Evolutionary conservation across 2,329 filamentous ascomycete genomes (phyloP).

Genomic region (Fusarium concolor): DNA sequence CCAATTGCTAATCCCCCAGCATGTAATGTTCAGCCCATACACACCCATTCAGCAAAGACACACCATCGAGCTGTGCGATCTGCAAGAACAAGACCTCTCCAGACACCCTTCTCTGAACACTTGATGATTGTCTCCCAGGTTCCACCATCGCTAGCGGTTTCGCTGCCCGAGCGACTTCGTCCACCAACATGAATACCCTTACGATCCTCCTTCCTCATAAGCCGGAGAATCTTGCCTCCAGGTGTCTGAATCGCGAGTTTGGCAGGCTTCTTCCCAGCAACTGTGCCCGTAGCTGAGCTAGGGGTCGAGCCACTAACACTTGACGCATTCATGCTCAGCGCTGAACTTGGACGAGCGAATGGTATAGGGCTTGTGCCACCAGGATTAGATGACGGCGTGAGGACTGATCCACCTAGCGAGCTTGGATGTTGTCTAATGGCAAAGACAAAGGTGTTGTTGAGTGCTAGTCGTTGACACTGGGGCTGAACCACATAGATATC

Average conservation of each 20-base stretch:
- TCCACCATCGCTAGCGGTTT: slow-evolving; percentile 74
- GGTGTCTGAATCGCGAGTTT: slow-evolving; percentile 96
- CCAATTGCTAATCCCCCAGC: slow-evolving; percentile 10
- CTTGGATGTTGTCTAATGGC: slow-evolving; percentile 90
- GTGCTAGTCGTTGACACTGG: slow-evolving; percentile 85
- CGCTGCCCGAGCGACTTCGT: slow-evolving; percentile 58
- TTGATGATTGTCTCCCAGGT: slow-evolving; percentile 94
- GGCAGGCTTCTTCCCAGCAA: slow-evolving; percentile 81
- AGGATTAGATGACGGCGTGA: slow-evolving; percentile 61
- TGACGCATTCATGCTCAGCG: slow-evolving; percentile 72
- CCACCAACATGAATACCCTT: slow-evolving; percentile 63
- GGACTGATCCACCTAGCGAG: slow-evolving; percentile 59
- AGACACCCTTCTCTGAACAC: slow-evolving; percentile 83
- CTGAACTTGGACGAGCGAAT: slow-evolving; percentile 69
- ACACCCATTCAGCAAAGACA: slow-evolving; percentile 90
- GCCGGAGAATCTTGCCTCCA: slow-evolving; percentile 89
- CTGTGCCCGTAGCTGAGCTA: slow-evolving; percentile 64
- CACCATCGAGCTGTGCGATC: slow-evolving; percentile 89
- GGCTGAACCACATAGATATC: slow-evolving; percentile 98
- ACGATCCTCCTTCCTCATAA: slow-evolving; percentile 83
- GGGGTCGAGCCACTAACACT: slow-evolving; percentile 68
- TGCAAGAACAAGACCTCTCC: slow-evolving; percentile 84
- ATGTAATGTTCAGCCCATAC: slow-evolving; percentile 53
- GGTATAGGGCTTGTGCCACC: slow-evolving; percentile 69
- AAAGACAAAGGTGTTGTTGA: slow-evolving; percentile 99